Base-by-base conservation (phyloP, 2,329 filamentous ascomycete species). In the Ceratocystis albifundus region DNA sequence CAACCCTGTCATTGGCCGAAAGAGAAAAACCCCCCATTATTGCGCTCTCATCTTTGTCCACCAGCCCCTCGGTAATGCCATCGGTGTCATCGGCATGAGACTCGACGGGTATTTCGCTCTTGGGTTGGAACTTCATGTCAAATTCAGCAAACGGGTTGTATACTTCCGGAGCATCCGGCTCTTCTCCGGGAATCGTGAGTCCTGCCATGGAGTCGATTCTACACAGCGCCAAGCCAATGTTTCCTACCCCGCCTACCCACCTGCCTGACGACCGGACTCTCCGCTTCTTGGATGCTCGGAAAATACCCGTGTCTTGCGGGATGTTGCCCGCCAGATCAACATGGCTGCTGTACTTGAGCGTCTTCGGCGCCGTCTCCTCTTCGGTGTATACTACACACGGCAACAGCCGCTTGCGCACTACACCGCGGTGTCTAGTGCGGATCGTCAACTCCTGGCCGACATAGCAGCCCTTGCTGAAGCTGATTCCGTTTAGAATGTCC, bases 401-500 rank as follows among this genome's bases (percentile, higher is more conserved):
- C 64, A 99, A 75, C 62, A 97, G 84, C 62, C 94, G 83, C 80
- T 96, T 96, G 69, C 94, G 82, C 50, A 99, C 90, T 17, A 99
- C 90, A 25, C 94, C 94, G 12, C 88, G 92, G 76, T 99, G 94
- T 74, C 92, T 88, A 1, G 94, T 99, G 53, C 94, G 87, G 70
- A 97, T 96, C 1, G 94, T 97, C 69, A 99, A 82, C 75, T 99
- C 94, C 76, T 99, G 94, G 0, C 94, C 94, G 6, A 97, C 85
- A 75, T 99, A 99, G 77, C 94, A 99, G 6, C 94, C 94, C 78
- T 99, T 99, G 73, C 85, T 85, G 78, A 94, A 99, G 76, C 96
- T 90, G 70, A 99, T 87, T 30, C 85, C 94, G 61, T 84, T 82
- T 81, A 89, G 89, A 68, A 89, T 77, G 75, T 99, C 94, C 74